Evolutionary conservation across 225 moss, liverwort and hornwort species (phyloP), one percentile per base, ranked within the genome.

Genomic region (Anthoceros angustus): DNA sequence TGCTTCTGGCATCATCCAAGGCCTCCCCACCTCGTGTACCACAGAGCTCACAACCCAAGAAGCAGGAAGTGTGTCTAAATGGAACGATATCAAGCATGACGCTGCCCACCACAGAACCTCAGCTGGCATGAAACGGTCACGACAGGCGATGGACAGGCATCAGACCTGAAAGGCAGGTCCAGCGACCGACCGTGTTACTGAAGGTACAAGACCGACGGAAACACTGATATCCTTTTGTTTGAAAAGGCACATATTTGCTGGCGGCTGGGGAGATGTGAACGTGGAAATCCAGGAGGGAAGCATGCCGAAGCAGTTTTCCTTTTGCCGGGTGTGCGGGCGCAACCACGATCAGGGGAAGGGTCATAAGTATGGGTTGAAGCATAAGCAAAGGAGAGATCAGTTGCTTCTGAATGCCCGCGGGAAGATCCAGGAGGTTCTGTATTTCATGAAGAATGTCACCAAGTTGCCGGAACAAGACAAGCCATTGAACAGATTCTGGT

Each of bases 291-390:
- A 5, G 6, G 6, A 55, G 16, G 23, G 55, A 18, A 55, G n/a
- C 5, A 55, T 55, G 55, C 55, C 55, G 6, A 77, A 77, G 62
- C 80, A 79, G 48, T 88, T 88, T 62, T 65, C 49, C 61, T 88
- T 88, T 40, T 98, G 95, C 69, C 80, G 79, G 50, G 81, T 98
- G 41, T 98, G 95, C 72, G 79, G 87, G 63, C 74, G 70, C 39
- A 86, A 89, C 65, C 95, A 98, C 45, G 78, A 91, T 73, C 80
- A 88, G 69, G 91, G 86, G 63, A 85, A 71, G 69, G 85, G 86
- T 3, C 95, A 98, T 74, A 88, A 80, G 39, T 98, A 88, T 62
- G 76, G 83, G 39, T 72, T 72, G 12, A 91, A 82, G 42, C 95
- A 98, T 71, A 91, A 86, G 76, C 83, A 84, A 65, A 71, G 73